These are phyloP conservation scores for Yamadazyma nakazawae DNA, from an alignment of 805 yeast species.

Conservation along the genomic window DNA sequence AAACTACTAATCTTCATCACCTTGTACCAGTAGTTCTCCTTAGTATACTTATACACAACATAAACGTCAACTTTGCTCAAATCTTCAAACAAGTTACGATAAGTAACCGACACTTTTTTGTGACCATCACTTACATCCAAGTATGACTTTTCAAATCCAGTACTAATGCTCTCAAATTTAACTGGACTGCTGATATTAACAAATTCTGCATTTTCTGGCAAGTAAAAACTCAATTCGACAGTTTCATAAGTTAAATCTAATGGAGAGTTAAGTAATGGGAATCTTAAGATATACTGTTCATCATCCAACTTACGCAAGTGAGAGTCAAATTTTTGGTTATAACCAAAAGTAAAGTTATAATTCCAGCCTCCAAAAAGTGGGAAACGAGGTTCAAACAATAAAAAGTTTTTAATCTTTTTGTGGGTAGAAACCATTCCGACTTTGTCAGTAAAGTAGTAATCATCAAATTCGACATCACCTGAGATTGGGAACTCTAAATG, in stretches of 20 bases:
- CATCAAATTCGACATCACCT: constrained; percentile 33
- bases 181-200: constrained; percentile 58
- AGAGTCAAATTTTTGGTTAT: constrained; percentile 61
- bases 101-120: constrained; percentile 61
- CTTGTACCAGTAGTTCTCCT: constrained; percentile 53
- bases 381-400: constrained; percentile 77
- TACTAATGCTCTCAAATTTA: constrained; percentile 26
- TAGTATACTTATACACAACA: constrained; percentile 61
- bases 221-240: constrained; percentile 57
- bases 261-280: constrained; percentile 76
- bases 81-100: constrained; percentile 65
- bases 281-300: constrained; percentile 54
- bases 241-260: constrained; percentile 63
- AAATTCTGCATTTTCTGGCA: constrained; percentile 83
- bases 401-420: constrained; percentile 36
- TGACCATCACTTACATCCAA: constrained; percentile 80
- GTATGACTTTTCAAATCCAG: constrained; percentile 48
- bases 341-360: constrained; percentile 94
- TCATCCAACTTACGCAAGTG: constrained; percentile 44
- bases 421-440: constrained; percentile 93
- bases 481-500: constrained; percentile 58
- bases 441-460: constrained; percentile 77
- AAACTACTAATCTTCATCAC: constrained; percentile 64
- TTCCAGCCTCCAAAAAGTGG: constrained; percentile 98
- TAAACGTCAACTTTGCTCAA: constrained; percentile 53